Evolutionary conservation across 73 alveolate genomes (phyloP).

Genomic region (Durusdinium trenchii): DNA sequence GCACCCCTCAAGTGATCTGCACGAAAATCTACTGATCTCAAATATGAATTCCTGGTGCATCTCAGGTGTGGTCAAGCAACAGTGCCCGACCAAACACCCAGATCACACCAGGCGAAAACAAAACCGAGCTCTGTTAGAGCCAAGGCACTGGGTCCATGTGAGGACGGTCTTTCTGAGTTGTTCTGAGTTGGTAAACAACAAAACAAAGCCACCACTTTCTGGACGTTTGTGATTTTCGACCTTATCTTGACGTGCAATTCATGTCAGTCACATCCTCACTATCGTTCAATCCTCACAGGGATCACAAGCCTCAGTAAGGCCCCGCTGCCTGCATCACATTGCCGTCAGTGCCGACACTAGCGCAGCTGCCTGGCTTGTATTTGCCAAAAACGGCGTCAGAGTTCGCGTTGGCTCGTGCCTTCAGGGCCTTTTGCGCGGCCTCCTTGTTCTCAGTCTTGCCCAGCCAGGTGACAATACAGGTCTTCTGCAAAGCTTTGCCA

Average conservation of each 20-base stretch:
- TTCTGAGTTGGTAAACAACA: background rate
- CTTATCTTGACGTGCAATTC: too few relatives aligned
- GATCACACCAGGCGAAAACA: too few relatives aligned
- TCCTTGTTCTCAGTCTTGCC: conserved; percentile 98
- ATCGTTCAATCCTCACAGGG: background rate
- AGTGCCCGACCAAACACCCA: too few relatives aligned
- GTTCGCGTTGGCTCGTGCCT: conserved; percentile 98
- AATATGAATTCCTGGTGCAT: too few relatives aligned
- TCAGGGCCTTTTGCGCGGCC: conserved; percentile 98
- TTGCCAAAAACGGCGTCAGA: conserved; percentile 98
- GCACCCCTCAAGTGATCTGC: too few relatives aligned
- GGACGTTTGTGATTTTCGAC: background rate
- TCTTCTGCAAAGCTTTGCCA: conserved; percentile 99
- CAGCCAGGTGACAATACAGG: conserved; percentile 99
- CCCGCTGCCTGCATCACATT: conserved; percentile 78
- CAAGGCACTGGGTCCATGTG: too few relatives aligned
- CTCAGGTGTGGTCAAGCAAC: too few relatives aligned
- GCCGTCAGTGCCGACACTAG: conserved; percentile 80
- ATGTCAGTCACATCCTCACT: too few relatives aligned
- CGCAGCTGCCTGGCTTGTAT: conserved; percentile 93
- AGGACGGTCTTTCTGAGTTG: too few relatives aligned
- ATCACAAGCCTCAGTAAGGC: conserved; percentile 32
- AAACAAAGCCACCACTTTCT: background rate
- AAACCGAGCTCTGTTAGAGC: background rate
- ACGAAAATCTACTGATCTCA: too few relatives aligned